Evolutionary conservation across 2,329 filamentous ascomycete genomes (phyloP).

Genomic region (Domatiomyces catenatus): DNA sequence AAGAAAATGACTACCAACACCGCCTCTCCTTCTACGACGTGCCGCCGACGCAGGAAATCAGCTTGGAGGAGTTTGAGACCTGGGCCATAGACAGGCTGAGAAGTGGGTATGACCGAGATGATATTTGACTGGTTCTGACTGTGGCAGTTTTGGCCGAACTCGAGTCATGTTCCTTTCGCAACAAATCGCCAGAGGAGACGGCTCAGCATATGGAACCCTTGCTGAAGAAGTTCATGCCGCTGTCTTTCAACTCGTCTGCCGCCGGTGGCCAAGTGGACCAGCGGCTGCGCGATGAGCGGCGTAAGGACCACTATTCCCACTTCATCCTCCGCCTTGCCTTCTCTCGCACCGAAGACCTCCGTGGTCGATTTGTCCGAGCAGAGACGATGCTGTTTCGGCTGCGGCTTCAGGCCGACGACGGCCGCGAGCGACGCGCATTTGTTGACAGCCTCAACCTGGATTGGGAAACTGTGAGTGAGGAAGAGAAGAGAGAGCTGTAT

Average conservation of each 20-base stretch:
- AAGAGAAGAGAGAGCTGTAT: constrained; percentile 57
- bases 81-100: constrained; percentile 91
- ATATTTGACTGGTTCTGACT: constrained; percentile 2
- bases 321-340: constrained; percentile 93
- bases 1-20: constrained; percentile 64
- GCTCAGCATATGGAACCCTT: constrained; percentile 69
- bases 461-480: constrained; percentile 67
- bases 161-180: constrained; percentile 90
- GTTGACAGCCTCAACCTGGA: constrained; percentile 62
- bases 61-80: constrained; percentile 92
- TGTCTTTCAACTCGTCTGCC: constrained; percentile 58
- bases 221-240: constrained; percentile 71
- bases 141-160: constrained; percentile 34
- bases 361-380: constrained; percentile 68
- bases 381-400: constrained; percentile 83
- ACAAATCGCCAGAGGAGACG: constrained; percentile 71
- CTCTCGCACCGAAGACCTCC: constrained; percentile 74
- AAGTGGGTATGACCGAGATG: constrained; percentile 35
- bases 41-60: constrained; percentile 85
- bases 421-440: constrained; percentile 57
- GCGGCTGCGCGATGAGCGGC: constrained; percentile 53
- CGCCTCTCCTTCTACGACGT: constrained; percentile 83
- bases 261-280: constrained; percentile 34
- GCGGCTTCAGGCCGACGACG: constrained; percentile 62
- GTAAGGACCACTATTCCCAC: constrained; percentile 94